These are phyloP conservation scores for Trichoderma sp. DNA, from an alignment of 2,329 filamentous ascomycete genomes.

Conservation along the genomic window DNA sequence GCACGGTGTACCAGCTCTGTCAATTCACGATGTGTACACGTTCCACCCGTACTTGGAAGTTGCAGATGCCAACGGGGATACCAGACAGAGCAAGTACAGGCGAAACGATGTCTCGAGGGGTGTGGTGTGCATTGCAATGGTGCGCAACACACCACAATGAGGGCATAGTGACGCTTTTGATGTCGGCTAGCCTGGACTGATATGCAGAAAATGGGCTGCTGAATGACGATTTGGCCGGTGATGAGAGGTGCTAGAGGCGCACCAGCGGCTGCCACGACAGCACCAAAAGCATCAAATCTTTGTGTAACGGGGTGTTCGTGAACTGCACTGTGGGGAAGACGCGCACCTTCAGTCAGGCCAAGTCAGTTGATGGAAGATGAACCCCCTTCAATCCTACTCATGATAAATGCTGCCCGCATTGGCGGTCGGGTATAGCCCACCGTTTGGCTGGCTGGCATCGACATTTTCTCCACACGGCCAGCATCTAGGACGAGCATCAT, in stretches of 20 bases:
- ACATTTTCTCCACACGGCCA: conserved; percentile 17
- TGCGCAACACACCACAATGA: conserved; percentile 12
- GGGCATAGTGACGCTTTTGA: conserved; percentile 25
- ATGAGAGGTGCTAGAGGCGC: conserved; percentile 15
- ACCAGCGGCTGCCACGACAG: conserved; percentile 24
- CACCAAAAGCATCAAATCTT: conserved; percentile 8
- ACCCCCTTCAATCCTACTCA: conserved; percentile 16
- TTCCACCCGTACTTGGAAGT: conserved; percentile 5
- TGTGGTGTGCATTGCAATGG: conserved; percentile 16
- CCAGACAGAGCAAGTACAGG: background rate
- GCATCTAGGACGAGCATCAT: conserved; percentile 19
- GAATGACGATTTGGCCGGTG: conserved; percentile 23
- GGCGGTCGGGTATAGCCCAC: background rate
- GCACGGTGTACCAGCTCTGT: background rate
- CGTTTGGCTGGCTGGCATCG: conserved; percentile 19
- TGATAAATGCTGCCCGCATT: conserved; percentile 15
- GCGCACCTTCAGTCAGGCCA: conserved; percentile 3
- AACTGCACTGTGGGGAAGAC: conserved; percentile 14
- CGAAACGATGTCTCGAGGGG: conserved; percentile 3
- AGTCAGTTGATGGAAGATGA: conserved; percentile 20
- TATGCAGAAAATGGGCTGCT: conserved; percentile 16
- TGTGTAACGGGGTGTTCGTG: conserved; percentile 13
- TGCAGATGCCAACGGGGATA: conserved; percentile 10
- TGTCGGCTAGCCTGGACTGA: conserved; percentile 8
- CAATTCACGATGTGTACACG: background rate